phyloP scores from a whole-genome alignment of 1,284 basidiomycete genomes.

The Puccinia horiana region DNA sequence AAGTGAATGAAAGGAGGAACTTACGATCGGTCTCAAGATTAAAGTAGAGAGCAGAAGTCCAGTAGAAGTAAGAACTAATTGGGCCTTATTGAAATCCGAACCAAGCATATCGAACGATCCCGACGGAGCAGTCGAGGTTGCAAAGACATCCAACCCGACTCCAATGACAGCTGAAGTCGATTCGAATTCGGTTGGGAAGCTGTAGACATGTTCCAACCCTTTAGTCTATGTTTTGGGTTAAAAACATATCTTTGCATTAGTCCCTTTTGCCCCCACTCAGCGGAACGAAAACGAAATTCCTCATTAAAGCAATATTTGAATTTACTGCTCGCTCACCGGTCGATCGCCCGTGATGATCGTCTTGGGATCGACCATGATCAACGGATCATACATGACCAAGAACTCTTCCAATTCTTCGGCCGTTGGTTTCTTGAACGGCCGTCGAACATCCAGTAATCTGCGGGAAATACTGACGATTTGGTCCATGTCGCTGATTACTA shows the following conservation, averaged over 20 bases:
- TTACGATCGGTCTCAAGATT: conserved; percentile 64
- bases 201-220: conserved; percentile 68
- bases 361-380: conserved; percentile 72
- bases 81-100: conserved; percentile 87
- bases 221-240: conserved; percentile 63
- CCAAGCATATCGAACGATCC: conserved; percentile 90
- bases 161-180: conserved; percentile 86
- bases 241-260: background rate
- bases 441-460: conserved; percentile 76
- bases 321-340: conserved; percentile 62
- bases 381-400: conserved; percentile 78
- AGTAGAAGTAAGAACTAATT: conserved; percentile 79
- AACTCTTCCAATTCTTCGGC: conserved; percentile 79
- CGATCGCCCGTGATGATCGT: conserved; percentile 77
- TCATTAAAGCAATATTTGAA: conserved; percentile 2
- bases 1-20: background rate
- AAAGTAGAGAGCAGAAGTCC: conserved; percentile 73
- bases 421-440: conserved; percentile 74
- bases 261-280: background rate
- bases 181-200: conserved; percentile 81
- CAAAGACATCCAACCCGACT: conserved; percentile 83
- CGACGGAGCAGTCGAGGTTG: conserved; percentile 78
- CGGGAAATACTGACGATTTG: conserved; percentile 76
- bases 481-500: conserved; percentile 74
- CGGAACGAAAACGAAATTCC: conserved; percentile 1